Base-by-base conservation (phyloP, 352 stramenopile species). In the Plasmopara halstedii region DNA sequence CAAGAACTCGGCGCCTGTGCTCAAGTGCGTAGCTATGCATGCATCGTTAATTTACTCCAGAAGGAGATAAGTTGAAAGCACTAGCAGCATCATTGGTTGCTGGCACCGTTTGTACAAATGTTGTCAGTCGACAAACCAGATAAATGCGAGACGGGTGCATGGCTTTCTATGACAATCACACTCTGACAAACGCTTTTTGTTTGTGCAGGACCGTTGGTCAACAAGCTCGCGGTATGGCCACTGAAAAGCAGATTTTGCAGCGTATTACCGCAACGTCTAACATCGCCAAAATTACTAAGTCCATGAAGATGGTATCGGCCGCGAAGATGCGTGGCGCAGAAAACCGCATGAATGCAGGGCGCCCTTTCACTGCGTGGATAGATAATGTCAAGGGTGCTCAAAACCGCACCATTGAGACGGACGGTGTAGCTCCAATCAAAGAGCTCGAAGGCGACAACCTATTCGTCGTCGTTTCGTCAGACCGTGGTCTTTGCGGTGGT, bases 231-330 rank as follows among this genome's bases (percentile, higher is more conserved):
- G 91, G 94, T 60, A 99, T 99, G 95, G 95, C 94, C 51, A 99
- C 95, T 42, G 95, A 99, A 67, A 99, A 99, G 83, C 95, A 98
- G 73, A 96, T 89, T 83, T 85, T 88, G 50, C 97, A 97, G 75
- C 94, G 97, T 64, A 99, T 99, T 61, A 80, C 83, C 49, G 96
- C 95, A 17, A 99, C 96, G 25, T 97, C 97, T 57, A 99, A 99
- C 85, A 99, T 99, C 52, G 83, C 91, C 59, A 99, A 99, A 84
- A 99, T 99, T 78, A 99, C 97, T 40, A 96, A 96, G 73, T 99
- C 96, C 44, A 99, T 99, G 96, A 99, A 99, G 77, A 99, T 99
- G 96, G 97, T 99, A 69, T 98, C 95, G 50, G 96, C 97, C 35
- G 95, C 96, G 50, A 99, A 99, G 83, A 94, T 99, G 59, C 95